Base-by-base conservation (phyloP, 2,329 filamentous ascomycete genomes). In the Talaromyces sp. region DNA sequence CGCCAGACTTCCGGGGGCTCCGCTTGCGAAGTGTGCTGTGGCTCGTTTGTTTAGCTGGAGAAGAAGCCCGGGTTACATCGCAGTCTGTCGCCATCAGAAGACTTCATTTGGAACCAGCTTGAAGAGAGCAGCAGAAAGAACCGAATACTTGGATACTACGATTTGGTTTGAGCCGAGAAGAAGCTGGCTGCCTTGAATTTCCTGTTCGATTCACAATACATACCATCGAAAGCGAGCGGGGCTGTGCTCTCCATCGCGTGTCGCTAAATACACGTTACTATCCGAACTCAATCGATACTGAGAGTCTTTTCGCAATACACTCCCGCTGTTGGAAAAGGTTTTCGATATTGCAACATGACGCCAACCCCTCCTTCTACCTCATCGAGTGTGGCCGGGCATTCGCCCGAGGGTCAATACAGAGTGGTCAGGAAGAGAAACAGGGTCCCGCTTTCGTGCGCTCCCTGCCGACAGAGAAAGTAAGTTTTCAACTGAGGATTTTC, bases 381-480 rank as follows among this genome's bases (percentile, higher is more conserved):
- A 9, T 95, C 91, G 17, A 86, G 80, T 65, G 87, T 87, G 62
- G 86, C 89, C 65, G 83, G 80, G 26, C 88, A 89, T 64, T 96
- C 92, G 51, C 91, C 93, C 35, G 91, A 96, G 73, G 86, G 90
- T 58, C 89, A 93, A 66, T 96, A 90, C 70, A 86, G 91, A 68
- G 88, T 97, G 56, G 90, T 97, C 62, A 88, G 93, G 66, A 96
- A 96, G 80, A 86, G 93, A 73, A 97, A 98, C 71, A 84, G 93
- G 62, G 88, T 97, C 17, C 93, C 93, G 53, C 81, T 98, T 55
- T 97, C 92, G 70, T 98, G 93, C 74, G 90, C 88, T 66, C 91
- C 93, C 32, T 98, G 93, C 76, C 85, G 93, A 71, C 90, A 93
- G 69, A 87, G 93, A 79, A 98, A 98, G 90, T 95, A 80, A 79